Base-by-base conservation (phyloP, 768 basidiomycete species). In the Postia placenta region DNA sequence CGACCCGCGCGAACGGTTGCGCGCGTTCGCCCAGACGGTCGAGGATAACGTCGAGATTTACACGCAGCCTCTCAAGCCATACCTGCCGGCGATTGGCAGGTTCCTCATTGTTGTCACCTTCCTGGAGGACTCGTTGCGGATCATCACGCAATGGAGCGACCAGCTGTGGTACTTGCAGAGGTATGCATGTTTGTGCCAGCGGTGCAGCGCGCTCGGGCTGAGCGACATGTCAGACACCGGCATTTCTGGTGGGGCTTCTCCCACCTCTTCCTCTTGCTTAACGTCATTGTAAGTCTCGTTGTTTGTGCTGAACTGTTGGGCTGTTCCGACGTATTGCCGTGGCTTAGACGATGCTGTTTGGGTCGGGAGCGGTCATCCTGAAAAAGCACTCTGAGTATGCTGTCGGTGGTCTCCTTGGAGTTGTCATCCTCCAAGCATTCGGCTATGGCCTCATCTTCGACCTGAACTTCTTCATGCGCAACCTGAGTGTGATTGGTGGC, bases 401-500 rank as follows among this genome's bases (percentile, higher is more conserved):
- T 12, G 89, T 95, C 55, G 82, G 83, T 40, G 93, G 92, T 57
- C 86, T 99, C 40, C 77, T 98, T 47, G 75, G 73, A 43, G 96
- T 98, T 43, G 94, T 99, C 49, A 69, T 98, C 59, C 81, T 93
- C 39, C 96, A 99, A 70, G 95, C 95, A 39, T 88, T 99, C 58
- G 96, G 96, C 58, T 99, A 99, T 62, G 96, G 96, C 27, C 88
- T 99, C 66, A 95, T 99, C 62, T 99, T 99, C 69, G 96, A 98
- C 76, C 78, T 98, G 67, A 98, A 90, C 72, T 99, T 99, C 80
- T 99, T 99, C 92, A 86, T 98, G 39, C 93, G 96, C 67, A 99
- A 98, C 70, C 78, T 99, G 49, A 89, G 86, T 54, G 96, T 99
- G 64, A 92, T 98, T 53, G 96, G 96, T 48, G 96, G 96, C 47